Evolutionary conservation across 179 eudicot species (phyloP).

Genomic region (Beta lomatogona): DNA sequence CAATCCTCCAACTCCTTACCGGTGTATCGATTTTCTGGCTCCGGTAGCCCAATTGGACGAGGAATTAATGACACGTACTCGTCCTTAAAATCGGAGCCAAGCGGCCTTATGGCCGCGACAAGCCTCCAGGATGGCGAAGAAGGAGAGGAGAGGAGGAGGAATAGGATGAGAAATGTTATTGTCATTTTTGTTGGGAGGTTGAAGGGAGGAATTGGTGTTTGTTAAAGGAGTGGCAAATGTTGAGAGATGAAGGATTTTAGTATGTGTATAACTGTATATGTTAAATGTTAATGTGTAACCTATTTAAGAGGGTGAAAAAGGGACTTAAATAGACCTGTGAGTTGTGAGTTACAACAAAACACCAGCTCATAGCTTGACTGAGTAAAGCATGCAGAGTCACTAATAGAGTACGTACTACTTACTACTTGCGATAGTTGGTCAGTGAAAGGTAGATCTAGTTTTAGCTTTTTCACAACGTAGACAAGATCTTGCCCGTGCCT

Average conservation of each 20-base stretch:
- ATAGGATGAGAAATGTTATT: slow-evolving; percentile 10
- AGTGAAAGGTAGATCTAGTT: not conserved
- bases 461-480: slow-evolving; percentile 18
- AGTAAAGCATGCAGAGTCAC: slow-evolving; percentile 13
- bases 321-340: slow-evolving; percentile 29
- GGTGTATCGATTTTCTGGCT: not conserved
- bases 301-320: slow-evolving; percentile 7
- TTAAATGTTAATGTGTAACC: not conserved
- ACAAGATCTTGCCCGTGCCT: slow-evolving; percentile 25
- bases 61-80: not conserved
- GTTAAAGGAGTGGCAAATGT: not conserved
- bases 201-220: no score
- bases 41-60: not conserved
- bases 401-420: slow-evolving; percentile 10
- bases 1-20: slow-evolving; percentile 23
- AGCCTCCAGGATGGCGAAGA: not conserved
- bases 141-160: slow-evolving; percentile 8
- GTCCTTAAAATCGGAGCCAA: not conserved
- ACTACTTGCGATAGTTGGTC: not conserved
- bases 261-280: not conserved
- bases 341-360: slow-evolving; percentile 29
- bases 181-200: slow-evolving; percentile 7
- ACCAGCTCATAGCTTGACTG: slow-evolving; percentile 26
- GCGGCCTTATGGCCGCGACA: slow-evolving; percentile 17
- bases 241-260: not conserved